Evolutionary conservation across 2,329 filamentous ascomycete genomes (phyloP).

Genomic region (Elsinoe arachidis): DNA sequence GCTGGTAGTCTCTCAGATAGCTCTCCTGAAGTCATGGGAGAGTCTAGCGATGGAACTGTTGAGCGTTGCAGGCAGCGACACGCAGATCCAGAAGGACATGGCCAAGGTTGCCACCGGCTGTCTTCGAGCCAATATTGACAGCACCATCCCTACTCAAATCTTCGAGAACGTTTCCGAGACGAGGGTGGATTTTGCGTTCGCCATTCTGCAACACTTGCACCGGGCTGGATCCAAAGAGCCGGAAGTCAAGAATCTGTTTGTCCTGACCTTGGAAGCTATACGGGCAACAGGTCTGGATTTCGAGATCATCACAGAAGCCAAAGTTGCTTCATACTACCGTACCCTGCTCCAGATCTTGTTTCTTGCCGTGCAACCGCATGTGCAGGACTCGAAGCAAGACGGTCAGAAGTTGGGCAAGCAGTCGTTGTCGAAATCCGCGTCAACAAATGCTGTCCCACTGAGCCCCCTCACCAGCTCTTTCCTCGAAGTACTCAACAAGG

Average conservation of each 20-base stretch:
- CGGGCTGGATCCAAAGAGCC: slow-evolving; percentile 37
- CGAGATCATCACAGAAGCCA: slow-evolving; percentile 48
- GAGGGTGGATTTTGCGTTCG: slow-evolving; percentile 71
- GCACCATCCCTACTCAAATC: slow-evolving; percentile 66
- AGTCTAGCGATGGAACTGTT: slow-evolving; percentile 77
- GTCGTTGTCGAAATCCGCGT: slow-evolving; percentile 4
- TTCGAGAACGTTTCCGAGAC: slow-evolving; percentile 69
- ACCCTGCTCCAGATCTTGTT: slow-evolving; percentile 78
- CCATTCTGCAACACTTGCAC: slow-evolving; percentile 65
- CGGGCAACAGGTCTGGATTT: slow-evolving; percentile 48
- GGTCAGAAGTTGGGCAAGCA: background rate
- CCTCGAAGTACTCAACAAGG: slow-evolving; percentile 68
- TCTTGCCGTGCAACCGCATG: slow-evolving; percentile 58
- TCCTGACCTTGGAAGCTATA: slow-evolving; percentile 53
- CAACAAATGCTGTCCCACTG: slow-evolving; percentile 24
- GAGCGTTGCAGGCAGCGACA: slow-evolving; percentile 47
- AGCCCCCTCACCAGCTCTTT: slow-evolving; percentile 45
- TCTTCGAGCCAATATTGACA: slow-evolving; percentile 65
- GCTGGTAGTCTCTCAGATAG: slow-evolving; percentile 82
- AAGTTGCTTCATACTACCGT: slow-evolving; percentile 65
- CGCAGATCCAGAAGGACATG: slow-evolving; percentile 58
- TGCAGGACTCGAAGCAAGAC: slow-evolving; percentile 33
- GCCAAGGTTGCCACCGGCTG: slow-evolving; percentile 68
- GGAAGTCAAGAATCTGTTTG: slow-evolving; percentile 47
- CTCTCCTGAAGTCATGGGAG: slow-evolving; percentile 83